Base-by-base conservation (phyloP, 2,329 filamentous ascomycete species). In the Alternaria sp. region DNA sequence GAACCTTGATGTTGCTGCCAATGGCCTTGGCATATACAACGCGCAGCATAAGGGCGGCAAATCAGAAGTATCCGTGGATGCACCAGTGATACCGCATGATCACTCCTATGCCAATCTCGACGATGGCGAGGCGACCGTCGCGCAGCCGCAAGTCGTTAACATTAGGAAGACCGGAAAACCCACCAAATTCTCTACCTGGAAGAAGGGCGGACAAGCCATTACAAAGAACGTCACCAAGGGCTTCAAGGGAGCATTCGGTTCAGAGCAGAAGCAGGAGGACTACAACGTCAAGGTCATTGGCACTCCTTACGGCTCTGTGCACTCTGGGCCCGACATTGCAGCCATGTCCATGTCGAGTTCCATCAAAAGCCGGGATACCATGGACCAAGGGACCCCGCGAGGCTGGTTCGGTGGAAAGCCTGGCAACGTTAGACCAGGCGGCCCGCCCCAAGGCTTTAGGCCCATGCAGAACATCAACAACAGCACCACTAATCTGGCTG, bases 181-280 rank as follows among this genome's bases (percentile, higher is more conserved):
- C 57, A 97, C 93, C 83, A 98, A 97, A 80, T 97, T 97, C 82
- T 97, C 97, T 82, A 97, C 97, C 82, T 98, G 96, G 94, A 97
- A 97, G 86, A 97, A 96, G 84, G 93, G 93, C 43, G 93, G 93
- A 43, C 95, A 97, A 81, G 94, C 92, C 59, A 90, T 98, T 72
- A 94, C 94, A 26, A 97, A 97, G 80, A 95, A 94, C 75, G 92
- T 98, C 55, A 91, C 92, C 65, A 97, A 97, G 83, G 93, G 94
- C 56, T 89, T 98, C 79, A 97, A 97, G 80, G 92, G 93, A 58
- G 94, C 94, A 6, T 96, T 97, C 63, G 91, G 74, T 26, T 91
- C 90, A 4, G 77, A 80, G 47, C 65, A 74, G 13, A 57, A 89
- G 87, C 84, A 87, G 86, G 77, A 85, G 82, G 76, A 88, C 81